Conservation (phyloP, 371 early-diverging fungal genomes). For the Mucor piriformis region DNA sequence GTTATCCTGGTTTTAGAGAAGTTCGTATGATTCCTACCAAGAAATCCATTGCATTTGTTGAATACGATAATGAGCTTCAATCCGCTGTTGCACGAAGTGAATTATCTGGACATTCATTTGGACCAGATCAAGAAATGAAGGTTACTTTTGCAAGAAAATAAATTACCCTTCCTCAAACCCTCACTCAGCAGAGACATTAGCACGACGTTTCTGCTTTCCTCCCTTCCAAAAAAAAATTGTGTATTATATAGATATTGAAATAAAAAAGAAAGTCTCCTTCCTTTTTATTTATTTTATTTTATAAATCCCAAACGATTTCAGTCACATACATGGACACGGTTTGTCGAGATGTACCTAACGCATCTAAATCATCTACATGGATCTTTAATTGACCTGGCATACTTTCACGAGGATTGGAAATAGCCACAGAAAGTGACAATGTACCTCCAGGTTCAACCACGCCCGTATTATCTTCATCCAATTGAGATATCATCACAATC, state of each 20-base stretch:
- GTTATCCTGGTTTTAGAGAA: conserved; percentile 87
- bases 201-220: conserved; percentile 11
- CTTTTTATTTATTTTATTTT: no score
- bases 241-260: background rate
- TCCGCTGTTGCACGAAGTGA: conserved; percentile 80
- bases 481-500: conserved; percentile 56
- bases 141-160: conserved; percentile 82
- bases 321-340: conserved; percentile 70
- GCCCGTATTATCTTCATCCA: conserved; percentile 60
- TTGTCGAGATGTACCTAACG: conserved; percentile 63
- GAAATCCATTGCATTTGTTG: conserved; percentile 91
- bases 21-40: conserved; percentile 88
- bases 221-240: background rate
- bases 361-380: conserved; percentile 73
- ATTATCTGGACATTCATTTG: conserved; percentile 76
- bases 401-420: conserved; percentile 65
- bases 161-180: background rate
- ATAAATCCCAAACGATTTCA: conserved; percentile 58
- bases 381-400: conserved; percentile 84
- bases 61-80: conserved; percentile 83
- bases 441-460: conserved; percentile 62
- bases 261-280: background rate
- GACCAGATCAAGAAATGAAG: conserved; percentile 74
- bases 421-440: conserved; percentile 58
- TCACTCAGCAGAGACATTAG: conserved; percentile 3